A percentile compares a stretch with the other conserved stretches of the same genome.
Evolutionary conservation across 1,284 basidiomycete species (phyloP).

Genomic region (Ceratorhiza oryzae-sativae): DNA sequence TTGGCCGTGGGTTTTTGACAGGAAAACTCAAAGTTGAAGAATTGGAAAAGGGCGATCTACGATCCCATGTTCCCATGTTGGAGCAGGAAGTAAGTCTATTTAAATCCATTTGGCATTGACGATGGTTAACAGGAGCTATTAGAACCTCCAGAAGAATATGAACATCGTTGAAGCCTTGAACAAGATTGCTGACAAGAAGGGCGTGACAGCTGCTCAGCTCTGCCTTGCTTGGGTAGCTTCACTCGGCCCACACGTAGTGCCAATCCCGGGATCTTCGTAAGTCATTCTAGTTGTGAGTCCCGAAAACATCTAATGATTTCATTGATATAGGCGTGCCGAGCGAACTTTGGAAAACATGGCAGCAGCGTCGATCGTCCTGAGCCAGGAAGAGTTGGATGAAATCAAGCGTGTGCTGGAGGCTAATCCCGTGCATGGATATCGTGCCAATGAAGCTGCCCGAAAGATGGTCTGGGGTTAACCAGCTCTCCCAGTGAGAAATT

Average conservation of each 20-base stretch:
- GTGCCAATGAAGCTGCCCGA: constrained; percentile 11
- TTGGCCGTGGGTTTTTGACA: constrained; percentile 47
- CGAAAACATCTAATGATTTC: too few relatives aligned
- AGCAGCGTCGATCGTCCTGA: constrained; percentile 32
- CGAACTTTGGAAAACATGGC: constrained; percentile 36
- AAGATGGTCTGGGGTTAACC: constrained; percentile 27
- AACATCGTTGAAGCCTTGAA: constrained; percentile 57
- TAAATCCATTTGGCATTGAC: background rate
- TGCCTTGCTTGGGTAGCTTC: constrained; percentile 66
- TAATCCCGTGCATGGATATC: constrained; percentile 24
- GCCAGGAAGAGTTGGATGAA: constrained; percentile 25
- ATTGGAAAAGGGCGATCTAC: constrained; percentile 50
- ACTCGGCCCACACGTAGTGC: constrained; percentile 59
- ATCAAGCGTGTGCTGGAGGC: constrained; percentile 19
- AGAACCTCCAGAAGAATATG: constrained; percentile 63
- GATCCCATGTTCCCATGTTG: constrained; percentile 51
- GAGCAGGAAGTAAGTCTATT: constrained; percentile 47
- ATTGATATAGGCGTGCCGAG: constrained; percentile 4
- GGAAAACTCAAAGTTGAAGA: constrained; percentile 37
- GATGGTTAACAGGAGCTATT: background rate
- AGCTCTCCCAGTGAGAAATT: background rate
- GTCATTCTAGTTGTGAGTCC: background rate
- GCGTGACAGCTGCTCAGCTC: constrained; percentile 63
- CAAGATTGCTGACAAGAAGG: constrained; percentile 58
- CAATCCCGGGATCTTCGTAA: constrained; percentile 60